These are phyloP conservation scores for Plasmodium inui DNA, from an alignment of 169 alveolate species.

Conservation along the genomic window DNA sequence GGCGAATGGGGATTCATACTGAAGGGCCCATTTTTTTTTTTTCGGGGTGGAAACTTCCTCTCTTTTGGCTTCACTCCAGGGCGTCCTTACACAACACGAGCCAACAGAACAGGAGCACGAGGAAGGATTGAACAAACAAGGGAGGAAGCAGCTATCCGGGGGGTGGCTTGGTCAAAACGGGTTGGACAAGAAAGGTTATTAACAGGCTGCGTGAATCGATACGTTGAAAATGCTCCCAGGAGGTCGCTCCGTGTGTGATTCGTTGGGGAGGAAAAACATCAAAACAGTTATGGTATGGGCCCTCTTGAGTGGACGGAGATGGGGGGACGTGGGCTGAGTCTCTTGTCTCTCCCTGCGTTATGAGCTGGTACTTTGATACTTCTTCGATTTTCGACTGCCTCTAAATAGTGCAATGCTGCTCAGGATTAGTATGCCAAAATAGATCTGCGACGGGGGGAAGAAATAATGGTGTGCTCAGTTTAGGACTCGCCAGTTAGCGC, in stretches of 20 bases:
- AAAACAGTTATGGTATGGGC: background rate
- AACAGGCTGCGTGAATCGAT: background rate
- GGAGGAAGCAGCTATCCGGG: background rate
- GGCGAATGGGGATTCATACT: background rate
- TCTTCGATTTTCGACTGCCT: conserved; percentile 24
- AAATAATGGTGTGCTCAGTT: background rate
- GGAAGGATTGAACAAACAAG: background rate
- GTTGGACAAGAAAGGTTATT: background rate
- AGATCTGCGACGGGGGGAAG: conserved; percentile 27
- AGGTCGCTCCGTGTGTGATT: background rate
- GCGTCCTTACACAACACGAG: background rate
- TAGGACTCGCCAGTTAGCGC: background rate
- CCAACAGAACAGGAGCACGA: background rate
- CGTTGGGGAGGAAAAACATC: background rate
- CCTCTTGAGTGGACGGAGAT: background rate
- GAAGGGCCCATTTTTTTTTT: background rate
- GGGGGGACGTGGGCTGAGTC: background rate
- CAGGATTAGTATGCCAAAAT: conserved; percentile 34
- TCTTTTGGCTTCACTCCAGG: background rate
- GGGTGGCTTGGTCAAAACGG: background rate
- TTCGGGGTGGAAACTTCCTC: background rate
- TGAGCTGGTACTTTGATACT: conserved; percentile 6
- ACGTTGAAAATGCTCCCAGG: background rate
- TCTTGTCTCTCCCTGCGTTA: background rate
- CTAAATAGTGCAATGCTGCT: conserved; percentile 28